Conservation (phyloP, 345 rosid genomes). For the Xanthoceras sorbifolium region DNA sequence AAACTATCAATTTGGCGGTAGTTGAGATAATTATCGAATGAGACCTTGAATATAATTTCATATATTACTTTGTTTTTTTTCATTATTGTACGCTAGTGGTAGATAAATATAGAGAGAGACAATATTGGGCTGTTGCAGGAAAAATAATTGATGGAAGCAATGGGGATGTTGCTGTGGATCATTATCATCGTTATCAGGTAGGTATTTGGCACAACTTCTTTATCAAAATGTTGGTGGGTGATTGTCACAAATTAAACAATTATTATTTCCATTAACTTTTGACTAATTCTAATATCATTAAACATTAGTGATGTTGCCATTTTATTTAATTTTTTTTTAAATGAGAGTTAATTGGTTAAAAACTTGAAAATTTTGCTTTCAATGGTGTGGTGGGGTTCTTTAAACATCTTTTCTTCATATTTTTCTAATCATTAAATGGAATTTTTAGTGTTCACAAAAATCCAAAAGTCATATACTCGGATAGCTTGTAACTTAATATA, state of each 20-base stretch:
- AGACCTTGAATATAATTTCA: too few species aligned
- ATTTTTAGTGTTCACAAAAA: not conserved
- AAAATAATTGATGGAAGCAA: conserved; percentile 59
- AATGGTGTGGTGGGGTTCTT: not conserved
- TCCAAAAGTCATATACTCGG: not conserved
- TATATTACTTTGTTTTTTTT: too few species aligned
- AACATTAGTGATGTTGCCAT: too few species aligned
- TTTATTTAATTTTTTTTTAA: too few species aligned
- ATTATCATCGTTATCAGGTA: conserved; percentile 69
- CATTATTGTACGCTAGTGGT: too few species aligned
- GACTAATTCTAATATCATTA: not conserved
- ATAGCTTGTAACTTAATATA: not conserved
- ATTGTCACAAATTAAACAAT: not conserved
- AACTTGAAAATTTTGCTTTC: not conserved
- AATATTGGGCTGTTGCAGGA: conserved; percentile 38
- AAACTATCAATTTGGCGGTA: not conserved
- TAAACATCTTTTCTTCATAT: too few species aligned
- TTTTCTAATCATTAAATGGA: not conserved
- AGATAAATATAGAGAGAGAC: not conserved
- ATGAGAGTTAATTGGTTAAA: too few species aligned
- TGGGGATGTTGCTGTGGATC: conserved; percentile 69
- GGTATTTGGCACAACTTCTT: too few species aligned
- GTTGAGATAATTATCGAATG: not conserved
- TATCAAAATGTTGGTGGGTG: too few species aligned
- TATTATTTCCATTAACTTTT: not conserved